Base-by-base conservation (phyloP, 257 asterid genomes). In the Nicotiana knightiana region DNA sequence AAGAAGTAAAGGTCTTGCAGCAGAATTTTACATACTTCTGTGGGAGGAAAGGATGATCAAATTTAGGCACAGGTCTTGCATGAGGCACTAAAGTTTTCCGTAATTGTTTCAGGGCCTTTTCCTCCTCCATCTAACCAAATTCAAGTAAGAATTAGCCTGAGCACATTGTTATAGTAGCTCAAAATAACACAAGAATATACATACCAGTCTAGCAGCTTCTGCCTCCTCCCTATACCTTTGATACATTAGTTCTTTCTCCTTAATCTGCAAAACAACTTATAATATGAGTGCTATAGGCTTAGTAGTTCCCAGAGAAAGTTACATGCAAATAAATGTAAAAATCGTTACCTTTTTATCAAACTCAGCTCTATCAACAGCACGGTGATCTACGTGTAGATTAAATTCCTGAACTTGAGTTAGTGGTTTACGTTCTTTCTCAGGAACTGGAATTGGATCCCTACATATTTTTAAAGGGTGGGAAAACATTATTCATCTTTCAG, bases 361-460 rank as follows among this genome's bases (percentile, higher is more conserved):
- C 83, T 92, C 97, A 43, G 97, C 91, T 88, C 99, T 87, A 66
- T 89, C 98, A 43, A 81, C 90, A 55, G 97, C 98, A 48, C 99
- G 89, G 86, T 89, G 90, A 17, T 89, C 90, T 13, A 91, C 90
- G 1, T 89, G 93, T 24, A 96, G 91, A 85, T 93, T 89, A 87
- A 96, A 96, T 87, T 85, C 94, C 81, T 93, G 93, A 77, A 96
- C 94, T 73, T 94, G 96, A 6, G 99, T 96, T 32, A 96, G 91
- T 16, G 99, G 99, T 84, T 39, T 89, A 16, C 99, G 89, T 70
- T 68, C 86, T 85, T 87, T 92, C 85, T 88, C 98, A 21, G 97
- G 94, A 54, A 94, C 86, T 79, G 99, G 98, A 87, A 93, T 93
- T 16, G 98, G 99, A 84, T 94, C 98, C 92, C 99, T 96, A 88